Percentiles rank a stretch among this genome's conserved stretches.
These are phyloP conservation scores for Senecio squalidus DNA, from an alignment of 140 eudicot genomes.

Conservation along the genomic window DNA sequence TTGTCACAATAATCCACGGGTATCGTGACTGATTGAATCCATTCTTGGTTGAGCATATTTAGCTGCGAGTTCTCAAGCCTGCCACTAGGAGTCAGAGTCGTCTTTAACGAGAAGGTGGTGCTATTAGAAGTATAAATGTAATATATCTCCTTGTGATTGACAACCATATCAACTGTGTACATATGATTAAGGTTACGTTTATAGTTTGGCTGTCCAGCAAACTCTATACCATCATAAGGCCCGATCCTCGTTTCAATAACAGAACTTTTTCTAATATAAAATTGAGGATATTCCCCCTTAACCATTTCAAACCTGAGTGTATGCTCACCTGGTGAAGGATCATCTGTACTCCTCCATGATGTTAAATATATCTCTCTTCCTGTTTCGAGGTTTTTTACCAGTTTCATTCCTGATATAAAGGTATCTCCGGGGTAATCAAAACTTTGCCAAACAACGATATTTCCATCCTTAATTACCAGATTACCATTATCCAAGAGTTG, in stretches of 20 bases:
- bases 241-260: slow-evolving; percentile 9
- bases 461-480: too few relatives aligned
- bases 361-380: slow-evolving; percentile 17
- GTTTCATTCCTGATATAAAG: slow-evolving; percentile 15
- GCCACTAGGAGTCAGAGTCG: slow-evolving; percentile 2
- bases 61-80: slow-evolving; percentile 5
- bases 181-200: background rate
- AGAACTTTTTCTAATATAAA: slow-evolving; percentile 6
- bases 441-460: too few relatives aligned
- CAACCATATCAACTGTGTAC: background rate
- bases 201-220: slow-evolving; percentile 9
- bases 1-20: slow-evolving; percentile 12
- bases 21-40: background rate
- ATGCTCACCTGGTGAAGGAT: too few relatives aligned
- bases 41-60: slow-evolving; percentile 5
- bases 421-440: too few relatives aligned
- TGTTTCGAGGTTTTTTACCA: slow-evolving; percentile 17
- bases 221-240: slow-evolving; percentile 11
- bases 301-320: background rate
- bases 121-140: background rate
- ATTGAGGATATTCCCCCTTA: slow-evolving; percentile 18
- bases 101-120: background rate
- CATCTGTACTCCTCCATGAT: slow-evolving; percentile 24
- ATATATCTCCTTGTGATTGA: slow-evolving; percentile 10
- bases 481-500: slow-evolving; percentile 23